Evolutionary conservation across 2,329 filamentous ascomycete species (phyloP), one percentile per base, ranked within the genome.

Genomic region (Fusarium decemcellulare): DNA sequence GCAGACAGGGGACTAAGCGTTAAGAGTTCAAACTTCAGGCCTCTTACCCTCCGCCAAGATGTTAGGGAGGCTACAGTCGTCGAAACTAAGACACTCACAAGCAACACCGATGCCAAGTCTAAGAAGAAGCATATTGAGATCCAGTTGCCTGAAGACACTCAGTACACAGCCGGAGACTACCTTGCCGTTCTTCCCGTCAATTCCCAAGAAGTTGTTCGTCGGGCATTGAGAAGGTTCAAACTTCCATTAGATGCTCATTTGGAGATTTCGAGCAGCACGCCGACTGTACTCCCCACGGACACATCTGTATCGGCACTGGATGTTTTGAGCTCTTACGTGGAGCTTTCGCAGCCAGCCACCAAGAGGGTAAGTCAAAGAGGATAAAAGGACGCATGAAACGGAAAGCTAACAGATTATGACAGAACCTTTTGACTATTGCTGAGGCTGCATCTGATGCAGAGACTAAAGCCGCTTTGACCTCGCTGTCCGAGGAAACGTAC

Each of bases 281-380:
- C 48, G 11, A 52, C 48, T 3, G 48, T 52, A n/a, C 32, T 52
- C 3, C 48, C 48, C 6, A 52, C 34, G 5, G 34, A 52, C 14
- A 52, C 48, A 10, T 52, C 48, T 39, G 48, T 52, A 5, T 52
- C 48, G 29, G 48, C 48, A 2, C 14, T 37, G 1, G 48, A 52
- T 52, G 34, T 52, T 16, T 9, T 52, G 48, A 52, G 48, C 18
- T 52, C 48, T 3, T 52, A 52, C 18, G 48, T 52, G 11, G 48
- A 52, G 48, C 48, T 52, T 39, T 37, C 18, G 1, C 48, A 52
- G 10, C 48, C 48, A 1, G 48, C 34, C 6, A 52, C 48, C 2
- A 52, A 52, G 34, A 52, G 48, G 34, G 48, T 52, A 2, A 39
- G 48, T 29, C 7, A 16, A 18, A 16, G 4, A 52, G 14, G 4